These are phyloP conservation scores for Parasarocladium wereldwijsianum DNA, from an alignment of 2,329 filamentous ascomycete species.

Conservation along the genomic window DNA sequence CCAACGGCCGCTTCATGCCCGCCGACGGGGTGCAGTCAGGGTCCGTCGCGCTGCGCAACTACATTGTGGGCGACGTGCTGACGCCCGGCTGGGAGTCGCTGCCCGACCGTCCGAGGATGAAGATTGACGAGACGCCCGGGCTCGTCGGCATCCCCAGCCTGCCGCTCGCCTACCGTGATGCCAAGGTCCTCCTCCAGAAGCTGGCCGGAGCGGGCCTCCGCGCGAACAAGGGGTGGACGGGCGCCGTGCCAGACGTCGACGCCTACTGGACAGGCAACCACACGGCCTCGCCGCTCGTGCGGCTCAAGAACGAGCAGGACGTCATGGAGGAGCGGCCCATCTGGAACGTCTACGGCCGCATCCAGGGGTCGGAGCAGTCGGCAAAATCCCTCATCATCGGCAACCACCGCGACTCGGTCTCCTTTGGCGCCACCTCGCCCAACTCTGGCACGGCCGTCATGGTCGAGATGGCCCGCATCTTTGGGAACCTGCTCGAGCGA, in stretches of 20 bases:
- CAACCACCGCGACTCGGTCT: slow-evolving; percentile 88
- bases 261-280: slow-evolving; percentile 77
- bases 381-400: slow-evolving; percentile 80
- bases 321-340: slow-evolving; percentile 71
- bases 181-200: slow-evolving; percentile 60
- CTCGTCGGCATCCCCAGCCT: slow-evolving; percentile 78
- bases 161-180: slow-evolving; percentile 80
- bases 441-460: slow-evolving; percentile 83
- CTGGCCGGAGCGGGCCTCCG: slow-evolving; percentile 61
- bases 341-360: slow-evolving; percentile 80
- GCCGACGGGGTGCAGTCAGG: slow-evolving; percentile 71
- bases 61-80: slow-evolving; percentile 79
- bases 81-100: slow-evolving; percentile 76
- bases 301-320: slow-evolving; percentile 75
- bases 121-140: slow-evolving; percentile 54
- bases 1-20: slow-evolving; percentile 67
- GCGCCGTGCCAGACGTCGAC: slow-evolving; percentile 58
- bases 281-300: slow-evolving; percentile 55
- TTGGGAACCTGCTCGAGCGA: slow-evolving; percentile 59
- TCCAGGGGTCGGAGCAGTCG: slow-evolving; percentile 69
- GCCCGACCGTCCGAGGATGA: slow-evolving; percentile 48
- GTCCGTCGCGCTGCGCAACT: slow-evolving; percentile 65
- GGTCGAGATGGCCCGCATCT: slow-evolving; percentile 74
- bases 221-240: slow-evolving; percentile 57
- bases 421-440: slow-evolving; percentile 73